Evolutionary conservation across 23 red algal genomes (phyloP), one percentile per base, ranked within the genome.

Genomic region (Gracilariopsis chorda): DNA sequence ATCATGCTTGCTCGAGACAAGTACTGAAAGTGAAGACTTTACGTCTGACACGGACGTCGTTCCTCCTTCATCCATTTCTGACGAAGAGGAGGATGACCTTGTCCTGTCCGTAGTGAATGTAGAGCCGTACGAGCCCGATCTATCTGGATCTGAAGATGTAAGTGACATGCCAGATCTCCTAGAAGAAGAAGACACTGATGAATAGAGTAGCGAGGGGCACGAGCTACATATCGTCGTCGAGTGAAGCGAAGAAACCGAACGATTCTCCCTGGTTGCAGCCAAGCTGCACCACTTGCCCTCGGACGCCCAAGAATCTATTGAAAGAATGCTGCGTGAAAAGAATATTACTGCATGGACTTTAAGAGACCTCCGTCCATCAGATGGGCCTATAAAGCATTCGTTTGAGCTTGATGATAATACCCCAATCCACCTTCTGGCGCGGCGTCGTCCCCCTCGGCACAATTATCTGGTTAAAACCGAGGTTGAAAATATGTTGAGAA

Each of bases 351-450:
- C 69, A 10, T 21, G 39, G 10, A 39, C 69, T 35, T 8, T 75
- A 37, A 25, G 24, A 21, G 69, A 43, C 19, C 69, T 39, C 27
- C 32, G 7, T 11, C 25, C 25, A 8, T 39, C 69, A 7, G 43
- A 35, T 35, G 69, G 33, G 9, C 69, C 69, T 7, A 46, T 75
- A 43, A 10, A 75, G 25, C 29, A 75, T 75, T 75, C 69, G 5
- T 75, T 75, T 5, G 69, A 75, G 39, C 69, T 75, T 35, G 43
- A 27, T 75, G 69, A 75, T 6, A 39, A 75, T 37, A 75, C 24
- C 29, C 69, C 69, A 7, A 19, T 75, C 4, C 19, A 75, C 39
- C 69, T 39, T 39, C 29, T 27, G 41, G 69, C 29, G 4, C 32
- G 6, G 24, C 32, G 7, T 43, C 41, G 33, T 39, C 6, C 23